Evolutionary conservation across 2,329 filamentous ascomycete species (phyloP), one percentile per base, ranked within the genome.

Genomic region (Xylaria sp.): DNA sequence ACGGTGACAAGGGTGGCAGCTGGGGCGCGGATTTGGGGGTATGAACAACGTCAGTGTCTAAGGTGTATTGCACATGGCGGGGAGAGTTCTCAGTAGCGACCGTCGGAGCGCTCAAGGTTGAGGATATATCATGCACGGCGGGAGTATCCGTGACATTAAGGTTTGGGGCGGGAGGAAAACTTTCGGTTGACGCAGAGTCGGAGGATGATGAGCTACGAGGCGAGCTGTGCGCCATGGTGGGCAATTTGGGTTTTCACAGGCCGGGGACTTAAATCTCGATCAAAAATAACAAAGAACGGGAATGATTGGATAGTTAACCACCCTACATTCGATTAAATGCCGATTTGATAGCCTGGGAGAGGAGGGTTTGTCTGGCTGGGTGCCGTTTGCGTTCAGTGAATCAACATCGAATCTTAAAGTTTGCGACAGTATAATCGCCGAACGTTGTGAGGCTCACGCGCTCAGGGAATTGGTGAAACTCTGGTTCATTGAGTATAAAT

Each of bases 11-110:
- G 36, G 59, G 56, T 20, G 71, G 63, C 9, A 71, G 20, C 40
- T 59, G 67, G 40, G 70, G 60, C 13, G 49, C 58, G 10, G 71
- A 63, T 42, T 63, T 67, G 20, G 59, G 70, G 9, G 57, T 28
- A 17, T 51, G 31, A 10, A 69, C 48, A 20, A 73, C 74, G 61
- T 77, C 71, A 63, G 75, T 26, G n/a, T 71, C 71, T 28, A 74
- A 59, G 20, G 68, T 66, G 62, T 77, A 75, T 51, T 74, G 73
- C 5, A 74, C 75, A 5, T 71, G 40, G 36, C 59, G 53, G 62
- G 38, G 42, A 3, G 65, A 40, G 20, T 51, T 38, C 11, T 61
- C 54, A 4, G 71, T 46, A 17, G 71, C 48, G 9, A 64, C 61
- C 5, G 51, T 26, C 2, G 72, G 70, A 2, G 69, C 71, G 58